Base-by-base conservation (phyloP, 345 rosid species). In the Adansonia digitata region DNA sequence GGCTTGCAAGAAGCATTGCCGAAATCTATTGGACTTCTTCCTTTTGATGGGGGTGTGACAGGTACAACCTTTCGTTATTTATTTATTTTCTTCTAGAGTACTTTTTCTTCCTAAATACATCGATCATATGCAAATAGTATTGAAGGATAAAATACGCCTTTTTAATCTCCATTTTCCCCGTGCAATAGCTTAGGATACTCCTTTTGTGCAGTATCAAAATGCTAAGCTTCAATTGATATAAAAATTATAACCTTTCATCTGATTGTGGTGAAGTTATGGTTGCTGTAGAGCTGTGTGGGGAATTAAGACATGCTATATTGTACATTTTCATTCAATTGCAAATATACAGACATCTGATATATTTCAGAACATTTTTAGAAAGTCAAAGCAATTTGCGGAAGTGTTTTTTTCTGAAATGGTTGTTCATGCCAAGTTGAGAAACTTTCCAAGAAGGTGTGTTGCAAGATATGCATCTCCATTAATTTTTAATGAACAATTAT, bases 1-100 rank as follows among this genome's bases (percentile, higher is more conserved):
- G 98, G 98, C 51, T 80, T 95, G 80, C 99, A 93, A 88, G 98
- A 91, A 81, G 89, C 91, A 45, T 80, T 95, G 75, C 98, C 99
- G 2, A 95, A 91, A 83, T 91, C 99, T 73, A 89, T 95, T 75
- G 99, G 98, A 78, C 82, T 95, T 79, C 98, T 95, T 74, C 92
- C 96, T 79, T 95, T 93, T 63, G 98, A 95, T 85, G 94, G 92
- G 64, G 98, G 99, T 69, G 91, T 95, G 46, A 71, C 97, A 85
- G 99, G 99, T 95, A 79, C 3, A 34, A 69, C 26, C 29, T 63
- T 42, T 46, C 9, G 9, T 64, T 53, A 24, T n/a, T 43, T 26
- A 9, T 61, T 31, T 61, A n/a, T 57, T 63, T 43, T 29, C 55
- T 55, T 29, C 46, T 5, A 34, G 12, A 53, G 29, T 42, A 17